phyloP scores from a whole-genome alignment of 139 green algal species.

The Chlamydomonas schloesseri region DNA sequence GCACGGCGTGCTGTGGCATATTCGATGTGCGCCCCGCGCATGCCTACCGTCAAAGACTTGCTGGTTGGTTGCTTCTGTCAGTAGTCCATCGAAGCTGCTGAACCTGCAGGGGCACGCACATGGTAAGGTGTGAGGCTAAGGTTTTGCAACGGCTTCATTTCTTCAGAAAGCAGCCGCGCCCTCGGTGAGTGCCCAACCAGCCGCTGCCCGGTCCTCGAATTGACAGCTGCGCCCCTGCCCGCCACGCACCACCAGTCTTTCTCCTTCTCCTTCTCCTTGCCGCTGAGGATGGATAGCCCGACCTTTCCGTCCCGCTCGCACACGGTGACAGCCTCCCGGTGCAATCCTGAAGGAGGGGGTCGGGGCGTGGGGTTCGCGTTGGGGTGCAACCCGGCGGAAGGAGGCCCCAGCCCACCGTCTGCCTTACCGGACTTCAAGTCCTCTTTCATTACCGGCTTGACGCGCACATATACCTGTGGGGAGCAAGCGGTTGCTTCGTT shows the following conservation, averaged over 20 bases:
- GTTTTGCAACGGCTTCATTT: too few species aligned
- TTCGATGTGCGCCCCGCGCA: too few species aligned
- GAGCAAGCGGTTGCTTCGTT: too few species aligned
- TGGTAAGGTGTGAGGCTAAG: too few species aligned
- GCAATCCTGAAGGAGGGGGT: not conserved
- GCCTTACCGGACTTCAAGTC: not conserved
- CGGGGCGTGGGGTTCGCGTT: not conserved
- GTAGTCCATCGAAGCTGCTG: slow-evolving; percentile 3
- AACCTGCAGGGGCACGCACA: not conserved
- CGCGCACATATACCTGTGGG: slow-evolving; percentile 18
- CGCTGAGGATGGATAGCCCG: not conserved
- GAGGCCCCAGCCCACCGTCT: not conserved
- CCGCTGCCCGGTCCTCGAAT: too few species aligned
- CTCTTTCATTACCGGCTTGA: slow-evolving; percentile 23
- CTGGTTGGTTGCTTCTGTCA: slow-evolving; percentile 24
- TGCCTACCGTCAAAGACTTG: slow-evolving; percentile 4
- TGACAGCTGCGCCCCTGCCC: too few species aligned
- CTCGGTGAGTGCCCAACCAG: too few species aligned
- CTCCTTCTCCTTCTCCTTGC: not conserved
- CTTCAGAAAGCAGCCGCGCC: not conserved
- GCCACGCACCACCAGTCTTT: not conserved
- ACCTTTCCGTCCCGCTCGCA: not conserved
- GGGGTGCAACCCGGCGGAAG: too few species aligned
- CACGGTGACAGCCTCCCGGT: not conserved
- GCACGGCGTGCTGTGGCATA: too few species aligned